phyloP scores from a whole-genome alignment of 371 early-diverging fungal genomes.

The Mortierella sp. region DNA sequence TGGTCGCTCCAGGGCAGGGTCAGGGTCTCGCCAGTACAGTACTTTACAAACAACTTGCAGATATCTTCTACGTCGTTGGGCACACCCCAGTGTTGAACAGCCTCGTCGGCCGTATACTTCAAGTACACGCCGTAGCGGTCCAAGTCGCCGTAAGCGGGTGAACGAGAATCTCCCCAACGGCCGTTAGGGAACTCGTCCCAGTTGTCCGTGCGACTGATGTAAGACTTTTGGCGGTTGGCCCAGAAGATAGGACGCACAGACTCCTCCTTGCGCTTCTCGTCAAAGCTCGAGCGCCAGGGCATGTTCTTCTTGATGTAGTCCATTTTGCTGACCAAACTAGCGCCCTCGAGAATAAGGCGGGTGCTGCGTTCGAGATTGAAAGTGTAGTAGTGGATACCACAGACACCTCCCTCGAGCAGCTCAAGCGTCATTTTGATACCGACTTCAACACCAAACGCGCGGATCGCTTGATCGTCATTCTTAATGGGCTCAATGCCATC shows the following conservation, averaged over 20 bases:
- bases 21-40: slow-evolving; percentile 77
- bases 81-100: slow-evolving; percentile 80
- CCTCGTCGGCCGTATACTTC: slow-evolving; percentile 72
- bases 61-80: slow-evolving; percentile 78
- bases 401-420: slow-evolving; percentile 74
- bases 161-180: slow-evolving; percentile 95
- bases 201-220: slow-evolving; percentile 90
- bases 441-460: slow-evolving; percentile 91
- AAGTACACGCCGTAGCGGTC: slow-evolving; percentile 88
- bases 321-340: slow-evolving; percentile 45
- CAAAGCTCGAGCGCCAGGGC: slow-evolving; percentile 57
- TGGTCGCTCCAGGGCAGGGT: slow-evolving; percentile 93
- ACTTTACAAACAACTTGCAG: slow-evolving; percentile 77
- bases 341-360: slow-evolving; percentile 85
- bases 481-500: slow-evolving; percentile 91
- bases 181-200: slow-evolving; percentile 99
- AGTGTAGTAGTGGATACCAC: slow-evolving; percentile 87
- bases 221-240: slow-evolving; percentile 91
- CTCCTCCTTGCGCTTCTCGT: slow-evolving; percentile 86
- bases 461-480: slow-evolving; percentile 94
- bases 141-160: slow-evolving; percentile 92
- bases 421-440: slow-evolving; percentile 84
- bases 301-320: slow-evolving; percentile 57
- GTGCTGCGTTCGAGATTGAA: slow-evolving; percentile 92
- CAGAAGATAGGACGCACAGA: slow-evolving; percentile 96